These are phyloP conservation scores for Trichosporon asahii DNA, from an alignment of 1,284 basidiomycete genomes.

Conservation along the genomic window DNA sequence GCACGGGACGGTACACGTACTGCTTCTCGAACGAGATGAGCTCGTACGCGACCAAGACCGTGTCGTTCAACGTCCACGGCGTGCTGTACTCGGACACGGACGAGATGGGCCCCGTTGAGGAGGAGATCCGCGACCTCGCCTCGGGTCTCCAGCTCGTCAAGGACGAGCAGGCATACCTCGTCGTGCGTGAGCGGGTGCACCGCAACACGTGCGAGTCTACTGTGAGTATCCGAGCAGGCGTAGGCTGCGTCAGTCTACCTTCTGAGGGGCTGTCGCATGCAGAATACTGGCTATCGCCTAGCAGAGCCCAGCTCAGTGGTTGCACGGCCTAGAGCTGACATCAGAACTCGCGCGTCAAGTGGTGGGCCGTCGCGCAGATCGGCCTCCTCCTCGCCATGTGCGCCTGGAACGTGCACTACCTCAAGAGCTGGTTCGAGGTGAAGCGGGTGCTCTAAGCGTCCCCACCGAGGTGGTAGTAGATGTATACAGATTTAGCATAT, in stretches of 20 bases:
- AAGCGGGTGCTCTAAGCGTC: conserved; percentile 74
- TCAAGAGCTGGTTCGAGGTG: conserved; percentile 89
- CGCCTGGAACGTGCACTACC: conserved; percentile 96
- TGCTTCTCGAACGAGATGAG: conserved; percentile 99
- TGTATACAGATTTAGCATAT: conserved; percentile 1
- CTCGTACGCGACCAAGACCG: conserved; percentile 86
- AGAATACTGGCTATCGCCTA: too few relatives aligned
- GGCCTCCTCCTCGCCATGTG: conserved; percentile 84
- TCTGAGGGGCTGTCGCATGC: too few relatives aligned
- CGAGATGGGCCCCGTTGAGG: conserved; percentile 84
- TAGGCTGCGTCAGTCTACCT: too few relatives aligned
- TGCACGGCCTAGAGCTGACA: background rate
- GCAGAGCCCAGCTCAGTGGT: background rate
- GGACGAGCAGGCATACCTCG: conserved; percentile 98
- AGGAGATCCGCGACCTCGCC: conserved; percentile 86
- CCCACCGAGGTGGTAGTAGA: background rate
- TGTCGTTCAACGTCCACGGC: conserved; percentile 98
- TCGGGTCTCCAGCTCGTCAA: conserved; percentile 84
- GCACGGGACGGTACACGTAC: conserved; percentile 85
- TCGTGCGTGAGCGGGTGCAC: conserved; percentile 87
- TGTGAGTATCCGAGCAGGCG: conserved; percentile 33
- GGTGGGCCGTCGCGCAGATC: conserved; percentile 94
- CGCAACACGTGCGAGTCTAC: conserved; percentile 62
- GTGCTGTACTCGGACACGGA: conserved; percentile 64
- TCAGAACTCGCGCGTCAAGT: conserved; percentile 89